Evolutionary conservation across 345 rosid species (phyloP).

Genomic region (Salix koriyanagi): DNA sequence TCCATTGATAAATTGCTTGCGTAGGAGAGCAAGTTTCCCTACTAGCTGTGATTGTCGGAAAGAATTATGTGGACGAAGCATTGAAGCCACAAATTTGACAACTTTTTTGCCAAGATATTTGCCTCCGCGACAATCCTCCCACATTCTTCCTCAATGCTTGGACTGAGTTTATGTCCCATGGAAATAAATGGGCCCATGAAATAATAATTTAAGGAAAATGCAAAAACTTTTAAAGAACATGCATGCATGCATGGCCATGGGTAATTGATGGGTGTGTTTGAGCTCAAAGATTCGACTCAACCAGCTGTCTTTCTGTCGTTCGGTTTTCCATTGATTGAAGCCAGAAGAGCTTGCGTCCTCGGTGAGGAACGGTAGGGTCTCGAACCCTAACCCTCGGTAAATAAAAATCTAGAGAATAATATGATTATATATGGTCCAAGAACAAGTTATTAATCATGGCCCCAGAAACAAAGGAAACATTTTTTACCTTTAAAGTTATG

Average conservation of each 20-base stretch:
- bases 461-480: too few species aligned
- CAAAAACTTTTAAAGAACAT: not conserved
- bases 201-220: not conserved
- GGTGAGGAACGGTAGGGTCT: too few species aligned
- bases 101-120: slow-evolving; percentile 11
- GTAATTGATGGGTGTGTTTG: not conserved
- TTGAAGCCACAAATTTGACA: not conserved
- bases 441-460: too few species aligned
- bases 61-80: not conserved
- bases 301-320: not conserved
- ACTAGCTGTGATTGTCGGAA: not conserved
- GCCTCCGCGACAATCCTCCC: not conserved
- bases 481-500: too few species aligned
- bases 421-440: too few species aligned
- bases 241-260: too few species aligned
- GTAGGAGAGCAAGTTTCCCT: not conserved
- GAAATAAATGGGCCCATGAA: not conserved
- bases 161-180: not conserved
- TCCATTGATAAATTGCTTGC: not conserved
- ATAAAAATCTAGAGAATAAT: too few species aligned
- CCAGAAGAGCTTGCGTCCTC: not conserved
- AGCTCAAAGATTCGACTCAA: too few species aligned
- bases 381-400: too few species aligned
- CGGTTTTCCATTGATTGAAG: slow-evolving; percentile 1
- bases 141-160: not conserved